Evolutionary conservation across 1,284 basidiomycete genomes (phyloP).

Genomic region (Rhodotorula sp.): DNA sequence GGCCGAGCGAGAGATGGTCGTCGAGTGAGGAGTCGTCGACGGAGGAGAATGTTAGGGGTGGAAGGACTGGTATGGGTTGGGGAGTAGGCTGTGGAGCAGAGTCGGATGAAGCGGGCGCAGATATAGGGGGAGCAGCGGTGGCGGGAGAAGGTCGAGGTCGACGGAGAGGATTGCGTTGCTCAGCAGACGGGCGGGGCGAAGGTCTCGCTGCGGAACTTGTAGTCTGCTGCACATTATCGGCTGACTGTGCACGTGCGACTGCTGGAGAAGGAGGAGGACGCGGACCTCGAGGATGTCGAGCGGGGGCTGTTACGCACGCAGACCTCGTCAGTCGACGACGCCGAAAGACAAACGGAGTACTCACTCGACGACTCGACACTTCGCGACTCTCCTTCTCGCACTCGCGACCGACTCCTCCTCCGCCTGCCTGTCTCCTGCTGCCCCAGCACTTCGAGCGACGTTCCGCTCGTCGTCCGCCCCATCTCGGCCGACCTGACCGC

Average conservation of each 20-base stretch:
- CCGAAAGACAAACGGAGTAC: background rate
- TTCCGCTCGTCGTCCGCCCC: background rate
- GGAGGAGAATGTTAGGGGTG: background rate
- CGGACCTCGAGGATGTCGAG: background rate
- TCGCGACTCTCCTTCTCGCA: background rate
- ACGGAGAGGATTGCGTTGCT: background rate
- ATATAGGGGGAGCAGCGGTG: background rate
- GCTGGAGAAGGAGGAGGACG: too few species aligned
- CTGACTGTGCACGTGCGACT: too few species aligned
- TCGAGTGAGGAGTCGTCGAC: conserved; percentile 8
- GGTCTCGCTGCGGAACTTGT: background rate
- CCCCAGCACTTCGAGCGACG: background rate
- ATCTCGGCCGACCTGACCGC: background rate
- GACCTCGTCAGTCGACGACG: too few species aligned
- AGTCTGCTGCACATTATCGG: background rate
- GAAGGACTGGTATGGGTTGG: background rate
- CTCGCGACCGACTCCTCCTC: background rate
- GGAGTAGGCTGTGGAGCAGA: background rate
- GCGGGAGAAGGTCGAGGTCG: background rate
- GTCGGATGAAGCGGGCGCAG: background rate
- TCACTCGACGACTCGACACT: background rate
- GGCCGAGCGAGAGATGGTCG: conserved; percentile 26
- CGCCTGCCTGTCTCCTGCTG: background rate
- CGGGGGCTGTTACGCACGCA: background rate
- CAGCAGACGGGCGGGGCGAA: too few species aligned